A percentile compares a stretch with the other conserved stretches of the same genome.
Conservation (phyloP, 345 rosid genomes). For the Boechera retrofracta region DNA sequence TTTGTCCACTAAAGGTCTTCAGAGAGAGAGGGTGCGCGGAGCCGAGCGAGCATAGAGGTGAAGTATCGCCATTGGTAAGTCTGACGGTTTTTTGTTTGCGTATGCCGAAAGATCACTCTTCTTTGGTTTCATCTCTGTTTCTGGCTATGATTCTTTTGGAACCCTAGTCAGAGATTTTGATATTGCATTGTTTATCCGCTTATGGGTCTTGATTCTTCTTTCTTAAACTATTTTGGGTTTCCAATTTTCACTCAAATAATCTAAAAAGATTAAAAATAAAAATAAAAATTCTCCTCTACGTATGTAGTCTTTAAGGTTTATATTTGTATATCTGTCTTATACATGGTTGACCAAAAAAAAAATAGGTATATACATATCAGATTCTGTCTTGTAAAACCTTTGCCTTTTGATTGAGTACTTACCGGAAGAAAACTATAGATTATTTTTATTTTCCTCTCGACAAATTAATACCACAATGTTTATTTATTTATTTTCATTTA, state of each 20-base stretch:
- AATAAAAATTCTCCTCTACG: background rate
- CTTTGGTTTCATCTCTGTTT: too few relatives aligned
- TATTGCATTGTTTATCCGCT: background rate
- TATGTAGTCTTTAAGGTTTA: background rate
- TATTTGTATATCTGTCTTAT: background rate
- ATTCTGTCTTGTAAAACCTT: background rate
- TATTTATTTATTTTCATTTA: too few relatives aligned
- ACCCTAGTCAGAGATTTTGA: conserved; percentile 17
- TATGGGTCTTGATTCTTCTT: conserved; percentile 13
- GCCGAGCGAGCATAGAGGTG: too few relatives aligned
- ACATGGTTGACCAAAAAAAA: too few relatives aligned
- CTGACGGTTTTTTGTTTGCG: too few relatives aligned
- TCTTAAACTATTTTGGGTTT: conserved; percentile 1
- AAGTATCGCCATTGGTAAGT: too few relatives aligned
- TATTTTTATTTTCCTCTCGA: too few relatives aligned
- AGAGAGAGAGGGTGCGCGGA: too few relatives aligned
- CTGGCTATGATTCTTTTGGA: background rate
- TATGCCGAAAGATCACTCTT: too few relatives aligned
- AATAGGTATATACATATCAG: background rate
- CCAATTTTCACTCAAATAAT: conserved; percentile 3
- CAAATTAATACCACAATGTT: too few relatives aligned
- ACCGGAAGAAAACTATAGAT: background rate
- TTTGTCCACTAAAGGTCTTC: too few relatives aligned
- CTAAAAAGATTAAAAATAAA: too few relatives aligned
- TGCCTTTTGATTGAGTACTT: background rate